phyloP scores from a whole-genome alignment of 352 stramenopile species.

The Phytophthora pinifolia region DNA sequence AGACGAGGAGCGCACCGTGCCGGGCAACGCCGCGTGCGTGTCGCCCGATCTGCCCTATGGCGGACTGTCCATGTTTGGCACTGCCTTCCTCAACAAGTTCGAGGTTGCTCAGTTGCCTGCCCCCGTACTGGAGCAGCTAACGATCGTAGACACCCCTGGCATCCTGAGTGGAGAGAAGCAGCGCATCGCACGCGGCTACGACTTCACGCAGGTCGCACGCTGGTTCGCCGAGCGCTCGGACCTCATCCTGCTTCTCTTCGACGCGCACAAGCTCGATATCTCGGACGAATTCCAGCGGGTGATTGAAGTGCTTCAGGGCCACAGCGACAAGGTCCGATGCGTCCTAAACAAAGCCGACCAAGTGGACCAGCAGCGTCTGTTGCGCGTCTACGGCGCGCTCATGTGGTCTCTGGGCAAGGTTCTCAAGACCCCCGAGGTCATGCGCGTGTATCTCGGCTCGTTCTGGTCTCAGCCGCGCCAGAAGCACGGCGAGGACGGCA shows the following conservation, averaged over 20 bases:
- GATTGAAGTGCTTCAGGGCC: conserved; percentile 95
- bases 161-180: conserved; percentile 99
- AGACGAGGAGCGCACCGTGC: conserved; percentile 95
- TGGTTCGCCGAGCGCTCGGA: conserved; percentile 97
- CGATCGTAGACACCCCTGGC: conserved; percentile 97
- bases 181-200: conserved; percentile 95
- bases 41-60: conserved; percentile 94
- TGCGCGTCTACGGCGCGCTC: conserved; percentile 96
- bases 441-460: conserved; percentile 97
- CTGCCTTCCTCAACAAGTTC: conserved; percentile 98
- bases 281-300: conserved; percentile 98
- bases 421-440: conserved; percentile 97
- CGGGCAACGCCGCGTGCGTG: conserved; percentile 96
- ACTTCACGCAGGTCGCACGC: conserved; percentile 92
- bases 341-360: conserved; percentile 99
- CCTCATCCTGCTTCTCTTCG: conserved; percentile 99
- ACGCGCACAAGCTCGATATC: conserved; percentile 99
- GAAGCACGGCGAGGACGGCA: conserved; percentile 82
- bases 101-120: conserved; percentile 95
- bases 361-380: conserved; percentile 97
- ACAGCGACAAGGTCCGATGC: conserved; percentile 99
- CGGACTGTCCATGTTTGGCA: conserved; percentile 95
- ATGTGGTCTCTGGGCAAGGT: conserved; percentile 99
- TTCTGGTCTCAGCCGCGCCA: conserved; percentile 95
- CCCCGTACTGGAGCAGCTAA: conserved; percentile 94